phyloP scores from a whole-genome alignment of 177 flowering plant species.

The Vitis hybrid region DNA sequence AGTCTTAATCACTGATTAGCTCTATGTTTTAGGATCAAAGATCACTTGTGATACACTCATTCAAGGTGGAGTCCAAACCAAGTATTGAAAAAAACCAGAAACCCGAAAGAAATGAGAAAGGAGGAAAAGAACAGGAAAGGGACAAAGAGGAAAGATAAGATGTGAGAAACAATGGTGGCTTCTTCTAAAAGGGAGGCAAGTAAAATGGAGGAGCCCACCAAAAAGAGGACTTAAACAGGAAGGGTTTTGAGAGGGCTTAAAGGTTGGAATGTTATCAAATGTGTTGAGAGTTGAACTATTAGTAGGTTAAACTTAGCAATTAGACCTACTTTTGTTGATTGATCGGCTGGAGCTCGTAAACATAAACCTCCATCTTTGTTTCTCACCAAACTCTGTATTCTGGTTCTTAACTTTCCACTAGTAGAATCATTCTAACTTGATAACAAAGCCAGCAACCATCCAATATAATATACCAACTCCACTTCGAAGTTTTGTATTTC shows the following conservation, averaged over 20 bases:
- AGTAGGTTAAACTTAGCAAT: slow-evolving; percentile 33
- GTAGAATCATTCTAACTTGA: slow-evolving; percentile 48
- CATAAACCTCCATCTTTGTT: background rate
- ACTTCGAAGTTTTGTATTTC: slow-evolving; percentile 12
- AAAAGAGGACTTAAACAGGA: slow-evolving; percentile 9
- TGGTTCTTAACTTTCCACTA: slow-evolving; percentile 22
- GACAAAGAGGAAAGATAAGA: background rate
- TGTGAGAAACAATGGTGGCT: slow-evolving; percentile 23
- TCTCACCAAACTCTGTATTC: slow-evolving; percentile 32
- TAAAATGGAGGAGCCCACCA: slow-evolving; percentile 24
- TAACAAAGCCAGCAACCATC: slow-evolving; percentile 37
- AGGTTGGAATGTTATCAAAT: background rate
- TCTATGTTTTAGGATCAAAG: background rate
- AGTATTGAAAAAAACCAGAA: slow-evolving; percentile 14
- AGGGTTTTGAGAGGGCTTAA: background rate
- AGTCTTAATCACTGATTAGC: no score
- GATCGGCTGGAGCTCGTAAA: slow-evolving; percentile 4
- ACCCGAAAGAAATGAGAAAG: background rate
- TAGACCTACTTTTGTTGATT: slow-evolving; percentile 21
- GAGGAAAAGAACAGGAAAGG: background rate
- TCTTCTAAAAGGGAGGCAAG: slow-evolving; percentile 47
- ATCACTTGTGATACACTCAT: slow-evolving; percentile 33
- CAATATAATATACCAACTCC: slow-evolving; percentile 36
- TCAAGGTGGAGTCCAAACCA: slow-evolving; percentile 33
- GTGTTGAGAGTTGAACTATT: background rate